Conservation (phyloP, 2,329 filamentous ascomycete species). For the Conoideocrella luteorostrata region DNA sequence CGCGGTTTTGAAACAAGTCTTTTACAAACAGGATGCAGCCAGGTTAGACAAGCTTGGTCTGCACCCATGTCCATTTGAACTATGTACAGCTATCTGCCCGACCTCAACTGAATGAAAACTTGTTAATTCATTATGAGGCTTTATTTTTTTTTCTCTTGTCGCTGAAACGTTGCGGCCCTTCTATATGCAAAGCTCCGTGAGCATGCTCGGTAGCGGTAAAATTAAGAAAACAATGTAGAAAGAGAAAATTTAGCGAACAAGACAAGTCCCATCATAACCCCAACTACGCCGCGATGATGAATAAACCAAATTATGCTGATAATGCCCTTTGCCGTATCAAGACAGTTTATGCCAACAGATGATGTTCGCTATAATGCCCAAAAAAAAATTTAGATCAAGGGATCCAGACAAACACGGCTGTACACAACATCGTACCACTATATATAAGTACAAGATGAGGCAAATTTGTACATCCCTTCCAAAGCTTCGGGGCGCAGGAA, state of each 20-base stretch:
- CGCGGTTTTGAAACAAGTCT: too few species aligned
- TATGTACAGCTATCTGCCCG: slow-evolving; percentile 21
- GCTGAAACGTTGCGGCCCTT: slow-evolving; percentile 22
- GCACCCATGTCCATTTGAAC: slow-evolving; percentile 21
- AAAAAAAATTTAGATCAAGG: neutral
- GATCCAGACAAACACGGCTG: neutral
- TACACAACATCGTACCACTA: neutral
- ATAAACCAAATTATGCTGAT: slow-evolving; percentile 11
- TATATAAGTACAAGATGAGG: too few species aligned
- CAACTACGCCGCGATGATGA: slow-evolving; percentile 11
- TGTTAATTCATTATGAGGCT: slow-evolving; percentile 20
- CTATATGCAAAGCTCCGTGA: slow-evolving; percentile 28
- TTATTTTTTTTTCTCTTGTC: slow-evolving; percentile 15
- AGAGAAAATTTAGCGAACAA: slow-evolving; percentile 13
- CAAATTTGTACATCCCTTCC: too few species aligned
- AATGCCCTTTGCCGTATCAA: neutral
- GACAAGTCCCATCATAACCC: slow-evolving; percentile 8
- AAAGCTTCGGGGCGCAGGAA: too few species aligned
- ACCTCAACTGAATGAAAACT: slow-evolving; percentile 13
- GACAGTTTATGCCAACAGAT: slow-evolving; percentile 1
- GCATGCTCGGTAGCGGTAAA: slow-evolving; percentile 12
- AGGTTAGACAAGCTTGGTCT: slow-evolving; percentile 6
- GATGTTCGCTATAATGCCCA: neutral
- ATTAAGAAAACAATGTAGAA: slow-evolving; percentile 19
- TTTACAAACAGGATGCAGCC: slow-evolving; percentile 16